These are phyloP conservation scores for Hippophae tibetana DNA, from an alignment of 306 rosid species.

Conservation along the genomic window DNA sequence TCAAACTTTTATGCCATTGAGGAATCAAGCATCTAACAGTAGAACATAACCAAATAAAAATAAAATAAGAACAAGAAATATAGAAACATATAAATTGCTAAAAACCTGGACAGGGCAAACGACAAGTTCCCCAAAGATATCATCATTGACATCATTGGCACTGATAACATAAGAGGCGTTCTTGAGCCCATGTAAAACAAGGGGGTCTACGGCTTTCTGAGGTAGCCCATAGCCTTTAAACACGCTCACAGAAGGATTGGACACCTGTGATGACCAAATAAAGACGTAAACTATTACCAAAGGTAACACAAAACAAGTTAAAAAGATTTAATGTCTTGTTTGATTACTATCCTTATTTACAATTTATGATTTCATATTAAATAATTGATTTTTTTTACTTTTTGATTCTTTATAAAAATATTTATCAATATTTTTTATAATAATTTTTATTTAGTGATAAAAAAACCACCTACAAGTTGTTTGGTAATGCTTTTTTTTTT, in stretches of 20 bases:
- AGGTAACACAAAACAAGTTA: too few species aligned
- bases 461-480: too few species aligned
- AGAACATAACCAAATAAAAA: neutral
- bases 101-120: slow-evolving; percentile 70
- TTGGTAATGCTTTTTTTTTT: too few species aligned
- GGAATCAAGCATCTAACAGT: neutral
- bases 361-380: too few species aligned
- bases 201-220: slow-evolving; percentile 47
- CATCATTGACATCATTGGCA: slow-evolving; percentile 42
- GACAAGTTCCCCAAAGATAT: slow-evolving; percentile 47
- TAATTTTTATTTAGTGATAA: too few species aligned
- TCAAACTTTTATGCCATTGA: neutral
- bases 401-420: too few species aligned
- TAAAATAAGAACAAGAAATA: too few species aligned
- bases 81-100: neutral
- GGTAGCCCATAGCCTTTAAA: slow-evolving; percentile 61
- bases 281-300: too few species aligned
- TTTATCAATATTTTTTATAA: too few species aligned
- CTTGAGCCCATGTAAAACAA: slow-evolving; percentile 57
- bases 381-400: too few species aligned
- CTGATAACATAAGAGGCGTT: slow-evolving; percentile 52
- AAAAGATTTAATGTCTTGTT: too few species aligned
- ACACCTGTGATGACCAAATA: slow-evolving; percentile 27
- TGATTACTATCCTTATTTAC: too few species aligned
- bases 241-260: slow-evolving; percentile 39